phyloP scores from a whole-genome alignment of 2,329 filamentous ascomycete species.

The Coniella vitis region DNA sequence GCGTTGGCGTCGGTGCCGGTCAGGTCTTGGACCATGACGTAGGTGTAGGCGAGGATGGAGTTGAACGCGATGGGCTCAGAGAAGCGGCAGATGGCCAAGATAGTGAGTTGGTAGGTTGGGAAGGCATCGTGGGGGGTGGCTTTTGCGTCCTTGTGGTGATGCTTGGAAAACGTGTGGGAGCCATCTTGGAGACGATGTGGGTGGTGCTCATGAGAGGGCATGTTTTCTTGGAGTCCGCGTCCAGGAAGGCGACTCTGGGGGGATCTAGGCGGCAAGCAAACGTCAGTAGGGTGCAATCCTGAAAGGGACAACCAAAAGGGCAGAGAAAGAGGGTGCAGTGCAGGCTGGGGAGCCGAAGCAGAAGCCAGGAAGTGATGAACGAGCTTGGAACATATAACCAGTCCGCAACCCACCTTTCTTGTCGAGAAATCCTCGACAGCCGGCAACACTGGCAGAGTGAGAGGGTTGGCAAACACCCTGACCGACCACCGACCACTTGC shows the following conservation, averaged over 20 bases:
- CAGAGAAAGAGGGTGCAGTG: too few species aligned
- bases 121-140: conserved; percentile 22
- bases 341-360: too few species aligned
- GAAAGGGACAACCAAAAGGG: too few species aligned
- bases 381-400: too few species aligned
- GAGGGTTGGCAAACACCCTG: too few species aligned
- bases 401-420: too few species aligned
- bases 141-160: not conserved
- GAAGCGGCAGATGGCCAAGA: conserved; percentile 38
- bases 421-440: too few species aligned
- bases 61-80: conserved; percentile 40
- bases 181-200: not conserved
- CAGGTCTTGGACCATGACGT: conserved; percentile 34
- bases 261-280: not conserved
- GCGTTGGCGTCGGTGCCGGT: conserved; percentile 31
- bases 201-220: not conserved
- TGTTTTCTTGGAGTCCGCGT: not conserved
- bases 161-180: not conserved
- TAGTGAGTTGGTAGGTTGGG: conserved; percentile 38
- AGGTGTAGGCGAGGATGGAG: conserved; percentile 38
- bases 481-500: too few species aligned
- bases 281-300: not conserved
- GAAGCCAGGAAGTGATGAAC: too few species aligned
- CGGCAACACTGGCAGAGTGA: too few species aligned
- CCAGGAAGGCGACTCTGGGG: not conserved